A percentile compares a stretch with the other conserved stretches of the same genome.
phyloP scores from a whole-genome alignment of 202 grass and related monocot genomes.

The Setaria viridis region DNA sequence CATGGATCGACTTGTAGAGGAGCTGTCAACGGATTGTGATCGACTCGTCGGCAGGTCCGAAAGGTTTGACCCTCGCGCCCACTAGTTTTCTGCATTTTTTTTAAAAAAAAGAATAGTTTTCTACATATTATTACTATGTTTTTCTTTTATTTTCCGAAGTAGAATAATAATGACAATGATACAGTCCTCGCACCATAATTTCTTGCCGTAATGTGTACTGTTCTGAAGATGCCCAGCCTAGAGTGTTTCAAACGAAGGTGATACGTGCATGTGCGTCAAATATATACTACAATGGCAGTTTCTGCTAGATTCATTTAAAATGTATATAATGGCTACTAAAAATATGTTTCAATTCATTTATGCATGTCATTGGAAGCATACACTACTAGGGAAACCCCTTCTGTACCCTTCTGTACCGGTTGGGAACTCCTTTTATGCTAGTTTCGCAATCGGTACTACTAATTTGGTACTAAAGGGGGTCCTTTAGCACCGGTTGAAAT shows the following conservation, averaged over 20 bases:
- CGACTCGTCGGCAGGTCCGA: not conserved
- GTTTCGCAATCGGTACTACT: no score
- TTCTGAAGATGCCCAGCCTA: not conserved
- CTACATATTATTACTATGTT: not conserved
- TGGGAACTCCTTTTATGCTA: no score
- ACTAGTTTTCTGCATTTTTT: not conserved
- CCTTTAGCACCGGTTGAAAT: no score
- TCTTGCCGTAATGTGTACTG: not conserved
- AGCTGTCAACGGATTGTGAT: not conserved
- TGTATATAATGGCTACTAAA: no score
- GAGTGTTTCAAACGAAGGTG: not conserved
- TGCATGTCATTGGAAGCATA: no score
- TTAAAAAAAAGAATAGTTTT: no score
- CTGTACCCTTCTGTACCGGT: no score
- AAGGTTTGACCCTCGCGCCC: not conserved
- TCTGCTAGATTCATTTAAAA: no score
- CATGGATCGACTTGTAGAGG: not conserved
- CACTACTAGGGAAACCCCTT: no score
- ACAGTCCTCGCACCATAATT: not conserved
- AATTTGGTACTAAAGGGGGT: no score
- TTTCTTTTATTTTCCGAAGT: not conserved
- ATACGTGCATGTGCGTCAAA: not conserved
- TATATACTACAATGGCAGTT: no score
- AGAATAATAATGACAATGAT: not conserved
- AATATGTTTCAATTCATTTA: no score